A percentile compares a stretch with the other conserved stretches of the same genome.
phyloP scores from a whole-genome alignment of 208 protist species.

The Acanthamoeba triangularis region DNA sequence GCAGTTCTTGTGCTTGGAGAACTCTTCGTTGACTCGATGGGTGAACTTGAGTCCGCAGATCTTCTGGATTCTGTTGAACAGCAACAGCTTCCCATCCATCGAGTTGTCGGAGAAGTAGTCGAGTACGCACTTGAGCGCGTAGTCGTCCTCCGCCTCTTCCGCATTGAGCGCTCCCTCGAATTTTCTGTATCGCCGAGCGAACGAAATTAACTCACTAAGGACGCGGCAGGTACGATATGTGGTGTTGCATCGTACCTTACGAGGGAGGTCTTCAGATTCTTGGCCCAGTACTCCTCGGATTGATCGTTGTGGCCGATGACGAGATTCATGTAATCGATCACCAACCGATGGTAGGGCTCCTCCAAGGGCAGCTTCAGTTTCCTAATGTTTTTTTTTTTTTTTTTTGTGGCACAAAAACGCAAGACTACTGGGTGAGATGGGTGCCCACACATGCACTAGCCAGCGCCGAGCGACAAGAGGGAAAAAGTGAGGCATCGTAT shows the following conservation, averaged over 20 bases:
- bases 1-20: conserved; percentile 71
- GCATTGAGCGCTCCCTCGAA: conserved; percentile 33
- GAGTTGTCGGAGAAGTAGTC: conserved; percentile 70
- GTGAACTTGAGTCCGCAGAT: conserved; percentile 84
- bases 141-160: conserved; percentile 63
- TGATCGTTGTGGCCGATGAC: conserved; percentile 75
- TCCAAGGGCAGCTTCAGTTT: conserved; percentile 82
- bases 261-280: conserved; percentile 73
- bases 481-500: neutral
- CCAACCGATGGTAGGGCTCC: conserved; percentile 81
- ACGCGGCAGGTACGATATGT: neutral
- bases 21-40: conserved; percentile 78
- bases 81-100: conserved; percentile 84
- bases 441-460: too few relatives aligned
- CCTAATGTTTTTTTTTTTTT: neutral
- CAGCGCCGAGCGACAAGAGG: too few relatives aligned
- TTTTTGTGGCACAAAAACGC: neutral
- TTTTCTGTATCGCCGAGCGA: neutral
- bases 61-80: conserved; percentile 86
- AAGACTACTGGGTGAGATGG: neutral
- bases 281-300: conserved; percentile 80
- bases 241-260: conserved; percentile 42
- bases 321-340: conserved; percentile 85
- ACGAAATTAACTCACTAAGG: neutral
- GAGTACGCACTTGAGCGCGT: conserved; percentile 65